phyloP scores from a whole-genome alignment of 2,329 filamentous ascomycete genomes.

The Talaromyces sp. region DNA sequence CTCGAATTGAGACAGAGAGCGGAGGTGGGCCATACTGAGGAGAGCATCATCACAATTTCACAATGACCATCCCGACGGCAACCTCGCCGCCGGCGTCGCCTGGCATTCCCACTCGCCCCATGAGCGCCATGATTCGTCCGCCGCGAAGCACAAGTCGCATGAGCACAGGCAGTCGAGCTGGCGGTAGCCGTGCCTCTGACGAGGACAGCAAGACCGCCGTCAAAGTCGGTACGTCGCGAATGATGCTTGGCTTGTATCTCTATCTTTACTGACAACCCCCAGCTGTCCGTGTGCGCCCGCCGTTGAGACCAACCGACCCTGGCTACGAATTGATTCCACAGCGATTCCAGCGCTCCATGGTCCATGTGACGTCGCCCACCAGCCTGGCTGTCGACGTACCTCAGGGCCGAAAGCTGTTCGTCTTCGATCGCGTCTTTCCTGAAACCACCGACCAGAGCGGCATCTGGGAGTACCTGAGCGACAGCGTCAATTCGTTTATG shows the following conservation, averaged over 20 bases:
- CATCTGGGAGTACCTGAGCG: constrained; percentile 87
- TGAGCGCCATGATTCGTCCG: constrained; percentile 74
- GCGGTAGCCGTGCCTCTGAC: constrained; percentile 77
- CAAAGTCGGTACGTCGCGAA: constrained; percentile 78
- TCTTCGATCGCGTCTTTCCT: constrained; percentile 91
- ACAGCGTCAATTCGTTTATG: constrained; percentile 82
- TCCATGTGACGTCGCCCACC: constrained; percentile 80
- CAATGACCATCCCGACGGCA: constrained; percentile 66
- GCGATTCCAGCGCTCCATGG: constrained; percentile 87
- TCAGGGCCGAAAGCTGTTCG: constrained; percentile 88
- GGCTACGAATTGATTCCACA: constrained; percentile 94
- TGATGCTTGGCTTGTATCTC: background rate
- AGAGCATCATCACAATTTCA: background rate
- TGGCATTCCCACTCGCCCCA: constrained; percentile 58
- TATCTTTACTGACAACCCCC: constrained; percentile 8
- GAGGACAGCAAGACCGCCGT: constrained; percentile 87
- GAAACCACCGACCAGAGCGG: constrained; percentile 80
- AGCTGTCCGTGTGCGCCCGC: constrained; percentile 91
- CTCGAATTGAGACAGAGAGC: background rate
- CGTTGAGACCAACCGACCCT: constrained; percentile 75
- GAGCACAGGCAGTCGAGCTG: constrained; percentile 69
- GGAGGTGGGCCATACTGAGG: background rate
- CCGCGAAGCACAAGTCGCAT: constrained; percentile 76
- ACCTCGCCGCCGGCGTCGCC: constrained; percentile 66
- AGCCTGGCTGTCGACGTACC: constrained; percentile 84